Base-by-base conservation (phyloP, 768 basidiomycete genomes). In the Collybia sordida region DNA sequence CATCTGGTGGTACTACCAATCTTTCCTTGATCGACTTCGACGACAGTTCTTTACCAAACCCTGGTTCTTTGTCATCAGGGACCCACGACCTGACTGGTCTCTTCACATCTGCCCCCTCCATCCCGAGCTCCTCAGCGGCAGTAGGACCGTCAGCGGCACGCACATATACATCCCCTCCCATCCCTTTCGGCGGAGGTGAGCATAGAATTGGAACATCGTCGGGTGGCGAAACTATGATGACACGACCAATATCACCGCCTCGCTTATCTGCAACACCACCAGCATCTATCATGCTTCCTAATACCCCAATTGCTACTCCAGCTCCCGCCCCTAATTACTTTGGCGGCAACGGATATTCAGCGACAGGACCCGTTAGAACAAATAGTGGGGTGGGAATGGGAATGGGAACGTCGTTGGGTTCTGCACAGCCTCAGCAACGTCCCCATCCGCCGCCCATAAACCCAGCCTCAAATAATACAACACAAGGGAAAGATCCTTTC, bases 1-100 rank as follows among this genome's bases (percentile, higher is more conserved):
- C 74, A 40, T 66, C 64, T n/a, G 60, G 59, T 34, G 61, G 65
- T 25, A 61, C 71, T 27, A 46, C 61, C 18, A 70, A 67, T 27
- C 47, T 70, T 4, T 89, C 88, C 1, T 75, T 93, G 47, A 92
- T 93, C 60, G 90, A 92, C 67, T 76, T 93, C 54, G 88, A 92
- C 58, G 89, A 90, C 35, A 65, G 60, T 11, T 40, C 55, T 18
- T 35, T 64, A 3, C 34, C 65, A 25, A 47, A 61, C 17, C 42
- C 64, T 15, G 50, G 64, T 22, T 38, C 58, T 19, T 49, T 58
- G 12, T 59, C 64, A 15, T 57, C 69, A 1, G 68, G 63, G 18
- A 47, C 63, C 58, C 47, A 83, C 60, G 90, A 92, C 51, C 72
- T 93, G 7, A 78, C 81, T 27, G 77, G 72, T 28, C 62, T 93